Percentiles rank a stretch among this genome's conserved stretches.
Conservation (phyloP, 108 stramenopile species). For the Epipyxis sp. region DNA sequence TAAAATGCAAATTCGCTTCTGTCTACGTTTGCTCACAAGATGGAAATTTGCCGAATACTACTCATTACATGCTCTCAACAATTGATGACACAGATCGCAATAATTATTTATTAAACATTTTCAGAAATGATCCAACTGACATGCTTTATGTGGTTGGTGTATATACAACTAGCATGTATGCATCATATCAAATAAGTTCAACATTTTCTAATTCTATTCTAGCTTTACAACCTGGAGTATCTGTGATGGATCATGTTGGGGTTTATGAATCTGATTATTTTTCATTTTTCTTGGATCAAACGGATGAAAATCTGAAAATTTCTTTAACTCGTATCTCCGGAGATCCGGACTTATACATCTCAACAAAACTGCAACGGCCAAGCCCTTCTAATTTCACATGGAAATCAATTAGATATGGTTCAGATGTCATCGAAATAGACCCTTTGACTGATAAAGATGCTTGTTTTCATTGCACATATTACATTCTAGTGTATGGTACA, state of each 20-base stretch:
- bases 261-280: background rate
- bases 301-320: background rate
- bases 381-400: conserved; percentile 10
- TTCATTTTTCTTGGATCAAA: background rate
- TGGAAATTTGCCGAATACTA: background rate
- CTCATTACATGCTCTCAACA: background rate
- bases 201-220: background rate
- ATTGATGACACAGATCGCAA: conserved; percentile 2
- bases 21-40: too few relatives aligned
- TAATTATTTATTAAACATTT: conserved; percentile 4
- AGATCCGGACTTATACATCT: conserved; percentile 23
- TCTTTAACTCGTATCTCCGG: conserved; percentile 1
- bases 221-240: background rate
- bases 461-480: background rate
- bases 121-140: background rate
- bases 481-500: background rate
- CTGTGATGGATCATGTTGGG: conserved; percentile 18
- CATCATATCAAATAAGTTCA: background rate
- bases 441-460: background rate
- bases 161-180: background rate
- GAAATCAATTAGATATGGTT: background rate
- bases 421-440: conserved; percentile 11
- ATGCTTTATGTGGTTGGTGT: conserved; percentile 17
- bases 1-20: background rate
- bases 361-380: background rate